Base-by-base conservation (phyloP, 139 green algal genomes). In the Diplosphaera chodatii region DNA sequence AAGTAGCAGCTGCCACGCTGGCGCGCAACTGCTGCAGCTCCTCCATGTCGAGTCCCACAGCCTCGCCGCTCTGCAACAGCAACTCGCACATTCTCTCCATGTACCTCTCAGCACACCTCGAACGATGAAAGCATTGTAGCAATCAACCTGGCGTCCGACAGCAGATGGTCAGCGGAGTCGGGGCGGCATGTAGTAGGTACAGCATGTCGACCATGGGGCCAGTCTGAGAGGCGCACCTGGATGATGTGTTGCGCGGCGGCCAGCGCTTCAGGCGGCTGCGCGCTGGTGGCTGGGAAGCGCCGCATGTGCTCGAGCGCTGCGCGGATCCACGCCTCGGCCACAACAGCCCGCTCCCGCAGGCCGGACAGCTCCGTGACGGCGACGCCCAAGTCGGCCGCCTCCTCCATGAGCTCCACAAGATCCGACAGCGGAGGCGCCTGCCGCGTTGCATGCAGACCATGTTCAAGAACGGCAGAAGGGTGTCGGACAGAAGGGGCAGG, bases 21-120 rank as follows among this genome's bases (percentile, higher is more conserved):
- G 13, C 22, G 4, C 25, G 69, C 63, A 63, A 41, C 41, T 67
- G 10, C 63, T 67, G 20, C 21, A 83, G 64, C 63, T 83, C 64
- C 32, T 78, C 76, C 66, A 84, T 74, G 16, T 34, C 32, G 62
- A 84, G 55, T 16, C 67, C 66, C 41, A 78, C 48, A 1, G 13
- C 32, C 55, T 72, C 32, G 10, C 79, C 79, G 15, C 31, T 32
- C 30, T 73, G 31, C 23, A 83, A 23, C 8, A 13, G 8, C 37
- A 13, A 48, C 37, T 21, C 37, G 37, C n/a, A n/a, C n/a, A n/a
- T n/a, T 48, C 6, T 48, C 8, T 10, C 37, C 37, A 20, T 48
- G 37, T 48, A 48, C 37, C 37, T 20, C 37, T n/a, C n/a, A n/a
- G 37, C 37, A 48, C 37, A 48, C 10, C 37, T 48, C n/a, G n/a